These are phyloP conservation scores for Casuarina cunninghamiana DNA, from an alignment of 306 rosid species.

Conservation along the genomic window DNA sequence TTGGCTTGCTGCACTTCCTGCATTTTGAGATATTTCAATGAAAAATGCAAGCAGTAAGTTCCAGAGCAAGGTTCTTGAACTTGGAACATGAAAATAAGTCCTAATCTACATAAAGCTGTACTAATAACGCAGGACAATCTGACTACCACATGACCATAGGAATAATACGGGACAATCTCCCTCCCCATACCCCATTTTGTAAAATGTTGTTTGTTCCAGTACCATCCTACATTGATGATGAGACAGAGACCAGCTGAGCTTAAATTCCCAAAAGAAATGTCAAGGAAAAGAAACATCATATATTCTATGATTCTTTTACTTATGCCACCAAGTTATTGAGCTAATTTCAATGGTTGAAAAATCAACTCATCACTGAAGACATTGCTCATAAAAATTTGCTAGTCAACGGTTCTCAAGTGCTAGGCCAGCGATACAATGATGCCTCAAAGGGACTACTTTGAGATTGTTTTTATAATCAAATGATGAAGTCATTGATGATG, in stretches of 20 bases:
- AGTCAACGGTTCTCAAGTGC: constrained; percentile 13
- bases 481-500: constrained; percentile 5
- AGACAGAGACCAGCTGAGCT: constrained; percentile 30
- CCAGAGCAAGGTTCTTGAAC: not conserved
- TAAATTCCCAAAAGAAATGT: constrained; percentile 59
- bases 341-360: constrained; percentile 6
- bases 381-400: not conserved
- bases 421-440: constrained; percentile 20
- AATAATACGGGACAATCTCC: no score
- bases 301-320: not conserved
- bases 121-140: not conserved
- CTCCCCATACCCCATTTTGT: not conserved
- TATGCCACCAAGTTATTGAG: constrained; percentile 19
- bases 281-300: not conserved
- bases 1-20: constrained; percentile 61
- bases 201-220: not conserved
- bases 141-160: not conserved
- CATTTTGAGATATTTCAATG: constrained; percentile 21
- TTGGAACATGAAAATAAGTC: not conserved
- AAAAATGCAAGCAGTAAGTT: not conserved
- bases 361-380: not conserved
- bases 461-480: constrained; percentile 5
- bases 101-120: not conserved
- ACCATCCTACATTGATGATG: not conserved
- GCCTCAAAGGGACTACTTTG: constrained; percentile 10